phyloP scores from a whole-genome alignment of 2,329 filamentous ascomycete species.

The Apiospora marii region DNA sequence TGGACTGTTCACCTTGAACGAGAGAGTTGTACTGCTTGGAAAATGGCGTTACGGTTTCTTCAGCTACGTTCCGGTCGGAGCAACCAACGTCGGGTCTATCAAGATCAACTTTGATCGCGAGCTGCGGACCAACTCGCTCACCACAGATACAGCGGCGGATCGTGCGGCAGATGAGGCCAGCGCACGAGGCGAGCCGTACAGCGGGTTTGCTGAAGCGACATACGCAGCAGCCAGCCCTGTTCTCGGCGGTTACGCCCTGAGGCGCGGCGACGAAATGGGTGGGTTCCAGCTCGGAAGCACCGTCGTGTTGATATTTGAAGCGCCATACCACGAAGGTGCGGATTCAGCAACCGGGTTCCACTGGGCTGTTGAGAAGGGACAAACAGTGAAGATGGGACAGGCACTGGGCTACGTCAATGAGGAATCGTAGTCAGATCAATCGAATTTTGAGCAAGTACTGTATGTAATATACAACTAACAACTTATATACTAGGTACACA shows the following conservation, averaged over 20 bases:
- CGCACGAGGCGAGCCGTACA: constrained; percentile 79
- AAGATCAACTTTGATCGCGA: constrained; percentile 97
- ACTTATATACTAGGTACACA: neutral
- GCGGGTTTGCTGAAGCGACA: constrained; percentile 91
- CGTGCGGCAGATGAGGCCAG: constrained; percentile 82
- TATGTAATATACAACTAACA: constrained; percentile 14
- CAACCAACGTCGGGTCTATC: constrained; percentile 97
- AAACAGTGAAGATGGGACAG: constrained; percentile 89
- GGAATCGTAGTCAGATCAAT: constrained; percentile 28
- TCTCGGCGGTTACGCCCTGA: constrained; percentile 82
- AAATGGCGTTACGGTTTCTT: constrained; percentile 99
- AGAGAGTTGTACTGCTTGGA: constrained; percentile 91
- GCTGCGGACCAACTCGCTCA: constrained; percentile 88
- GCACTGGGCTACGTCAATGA: constrained; percentile 77
- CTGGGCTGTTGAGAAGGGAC: constrained; percentile 88
- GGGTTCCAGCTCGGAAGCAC: constrained; percentile 96
- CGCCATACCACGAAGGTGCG: constrained; percentile 73
- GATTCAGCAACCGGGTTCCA: constrained; percentile 74
- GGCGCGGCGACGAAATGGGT: constrained; percentile 94
- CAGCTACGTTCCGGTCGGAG: constrained; percentile 92
- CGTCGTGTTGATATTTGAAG: constrained; percentile 95
- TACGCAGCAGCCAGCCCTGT: constrained; percentile 81
- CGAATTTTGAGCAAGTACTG: neutral
- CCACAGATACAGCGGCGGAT: constrained; percentile 92
- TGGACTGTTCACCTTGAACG: constrained; percentile 94